Base-by-base conservation (phyloP, 2,329 filamentous ascomycete genomes). In the Sclerotinia spermophila region DNA sequence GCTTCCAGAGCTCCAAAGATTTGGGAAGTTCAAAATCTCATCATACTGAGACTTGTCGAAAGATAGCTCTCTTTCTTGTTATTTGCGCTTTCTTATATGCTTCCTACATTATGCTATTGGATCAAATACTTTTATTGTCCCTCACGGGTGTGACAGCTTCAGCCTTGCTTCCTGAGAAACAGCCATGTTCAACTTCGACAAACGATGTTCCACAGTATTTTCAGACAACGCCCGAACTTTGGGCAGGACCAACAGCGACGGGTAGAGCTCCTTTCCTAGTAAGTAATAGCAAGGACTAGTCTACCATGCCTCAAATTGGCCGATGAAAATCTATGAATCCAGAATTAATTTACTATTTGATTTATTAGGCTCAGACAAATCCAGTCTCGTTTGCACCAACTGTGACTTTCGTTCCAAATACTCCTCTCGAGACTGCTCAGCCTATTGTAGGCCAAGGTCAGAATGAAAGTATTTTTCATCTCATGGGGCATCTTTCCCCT, bases 381-480 rank as follows among this genome's bases (percentile, higher is more conserved):
- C 85, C 86, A 1, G 88, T 91, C 53, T 85, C 89, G 30, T 90
- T 91, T 73, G 79, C 81, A 27, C 79, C 81, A 21, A 84, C 87
- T 13, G 86, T 81, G 2, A 85, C 88, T 7, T 93, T 88, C 77
- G 87, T 90, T 44, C 89, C 90, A 21, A 92, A 92, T 76, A 82
- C 85, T 64, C 91, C 91, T 64, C 82, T 94, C 70, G 90, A 92
- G 81, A 94, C 91, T 2, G 86, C 87, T 48, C 83, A 90, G 30
- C 90, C 91, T 0, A 90, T 93, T 66, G 78, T 84, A 67, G 90
- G 89, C 38, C 83, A 84, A 80, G 84, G 84, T 62, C 81, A 85
- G 40, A 86, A 89, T 76, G 82, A 84, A 74, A 91, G 87, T 80
- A 91, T 93, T 75, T 93, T 93, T 80, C 84, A 89, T 72, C 83